Conservation (phyloP, 306 rosid species). For the Glycine latifolia region DNA sequence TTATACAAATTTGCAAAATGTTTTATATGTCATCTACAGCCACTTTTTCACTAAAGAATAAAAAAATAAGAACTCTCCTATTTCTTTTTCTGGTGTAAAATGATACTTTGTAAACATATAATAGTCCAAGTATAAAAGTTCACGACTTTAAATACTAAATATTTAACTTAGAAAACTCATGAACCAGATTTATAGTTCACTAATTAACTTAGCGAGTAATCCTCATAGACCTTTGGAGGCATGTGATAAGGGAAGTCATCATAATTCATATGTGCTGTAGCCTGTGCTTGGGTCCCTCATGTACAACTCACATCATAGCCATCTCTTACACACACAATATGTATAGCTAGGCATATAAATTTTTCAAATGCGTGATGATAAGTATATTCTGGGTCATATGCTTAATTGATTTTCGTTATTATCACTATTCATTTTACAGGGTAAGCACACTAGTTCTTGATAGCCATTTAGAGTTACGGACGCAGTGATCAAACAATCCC, state of each 20-base stretch:
- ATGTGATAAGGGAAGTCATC: not conserved
- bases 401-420: not conserved
- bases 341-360: not conserved
- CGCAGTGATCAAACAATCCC: not conserved
- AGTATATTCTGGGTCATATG: not conserved
- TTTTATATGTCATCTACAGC: not conserved
- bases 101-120: not conserved
- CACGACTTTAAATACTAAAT: not conserved
- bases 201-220: not conserved
- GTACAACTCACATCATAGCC: not conserved
- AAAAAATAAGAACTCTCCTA: not conserved
- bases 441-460: not conserved
- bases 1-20: not conserved
- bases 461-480: not conserved
- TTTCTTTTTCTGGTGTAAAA: not conserved
- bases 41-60: not conserved
- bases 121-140: not conserved
- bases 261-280: not conserved
- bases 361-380: not conserved
- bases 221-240: not conserved
- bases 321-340: not conserved
- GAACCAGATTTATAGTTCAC: not conserved
- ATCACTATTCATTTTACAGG: not conserved
- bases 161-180: not conserved
- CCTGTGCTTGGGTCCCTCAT: constrained; percentile 16